phyloP scores from a whole-genome alignment of 805 yeast species.

The Suhomyces kilbournensis region DNA sequence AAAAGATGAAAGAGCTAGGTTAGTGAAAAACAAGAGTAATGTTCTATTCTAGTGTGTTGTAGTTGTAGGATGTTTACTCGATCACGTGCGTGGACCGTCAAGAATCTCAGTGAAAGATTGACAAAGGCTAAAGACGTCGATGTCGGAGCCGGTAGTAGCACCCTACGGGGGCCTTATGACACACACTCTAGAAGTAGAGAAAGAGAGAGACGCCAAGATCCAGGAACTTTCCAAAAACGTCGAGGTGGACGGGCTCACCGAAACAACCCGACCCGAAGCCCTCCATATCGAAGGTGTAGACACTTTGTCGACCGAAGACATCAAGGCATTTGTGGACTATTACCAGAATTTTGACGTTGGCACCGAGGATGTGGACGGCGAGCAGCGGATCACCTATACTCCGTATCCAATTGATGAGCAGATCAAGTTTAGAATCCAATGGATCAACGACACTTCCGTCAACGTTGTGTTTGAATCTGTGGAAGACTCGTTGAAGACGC shows the following conservation, averaged over 20 bases:
- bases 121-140: constrained; percentile 3
- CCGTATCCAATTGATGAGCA: constrained; percentile 25
- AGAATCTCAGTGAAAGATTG: too few relatives aligned
- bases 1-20: too few relatives aligned
- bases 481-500: constrained; percentile 38
- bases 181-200: constrained; percentile 38
- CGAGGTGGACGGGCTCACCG: constrained; percentile 26
- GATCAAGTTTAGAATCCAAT: constrained; percentile 48
- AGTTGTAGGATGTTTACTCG: too few relatives aligned
- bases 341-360: constrained; percentile 34
- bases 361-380: constrained; percentile 14
- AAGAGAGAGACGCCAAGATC: constrained; percentile 27
- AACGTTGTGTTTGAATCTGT: constrained; percentile 52
- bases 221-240: constrained; percentile 34
- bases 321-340: constrained; percentile 52
- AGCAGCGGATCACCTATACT: constrained; percentile 14
- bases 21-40: too few relatives aligned
- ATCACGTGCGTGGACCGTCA: too few relatives aligned
- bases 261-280: constrained; percentile 44
- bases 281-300: constrained; percentile 60
- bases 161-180: constrained; percentile 43
- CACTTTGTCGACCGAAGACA: constrained; percentile 56
- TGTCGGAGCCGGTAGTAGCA: constrained; percentile 10
- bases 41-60: too few relatives aligned
- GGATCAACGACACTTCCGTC: constrained; percentile 64